Conservation (phyloP, 2,329 filamentous ascomycete species). For the Sporothrix sp. region DNA sequence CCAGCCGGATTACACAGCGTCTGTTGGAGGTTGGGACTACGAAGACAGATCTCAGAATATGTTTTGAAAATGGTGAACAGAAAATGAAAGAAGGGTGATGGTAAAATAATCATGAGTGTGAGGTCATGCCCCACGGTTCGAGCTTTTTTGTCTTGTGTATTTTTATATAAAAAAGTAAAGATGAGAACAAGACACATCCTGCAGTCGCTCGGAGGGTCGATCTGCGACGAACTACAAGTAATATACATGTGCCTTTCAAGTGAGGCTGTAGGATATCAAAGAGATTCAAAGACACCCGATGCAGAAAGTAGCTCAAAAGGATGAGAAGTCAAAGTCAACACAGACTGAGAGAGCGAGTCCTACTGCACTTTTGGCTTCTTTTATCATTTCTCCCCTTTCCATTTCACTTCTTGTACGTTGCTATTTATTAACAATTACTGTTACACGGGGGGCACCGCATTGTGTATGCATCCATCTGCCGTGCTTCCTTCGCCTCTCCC, state of each 20-base stretch:
- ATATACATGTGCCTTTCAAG: no score
- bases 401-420: background rate
- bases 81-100: background rate
- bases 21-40: no score
- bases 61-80: background rate
- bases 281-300: background rate
- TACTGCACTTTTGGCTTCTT: background rate
- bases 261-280: no score
- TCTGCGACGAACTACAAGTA: background rate
- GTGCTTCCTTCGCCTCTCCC: background rate
- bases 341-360: background rate
- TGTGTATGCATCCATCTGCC: constrained; percentile 1
- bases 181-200: no score
- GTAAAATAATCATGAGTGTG: background rate
- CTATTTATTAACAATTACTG: background rate
- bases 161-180: no score
- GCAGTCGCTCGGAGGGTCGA: background rate
- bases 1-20: background rate
- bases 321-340: background rate
- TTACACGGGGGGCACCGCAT: constrained; percentile 1
- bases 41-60: no score
- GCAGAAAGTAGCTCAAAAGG: background rate
- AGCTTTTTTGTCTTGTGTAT: no score
- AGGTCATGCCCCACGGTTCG: no score
- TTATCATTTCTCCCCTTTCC: background rate